phyloP scores from a whole-genome alignment of 2,329 filamentous ascomycete genomes.

The Paraphoma sp. region DNA sequence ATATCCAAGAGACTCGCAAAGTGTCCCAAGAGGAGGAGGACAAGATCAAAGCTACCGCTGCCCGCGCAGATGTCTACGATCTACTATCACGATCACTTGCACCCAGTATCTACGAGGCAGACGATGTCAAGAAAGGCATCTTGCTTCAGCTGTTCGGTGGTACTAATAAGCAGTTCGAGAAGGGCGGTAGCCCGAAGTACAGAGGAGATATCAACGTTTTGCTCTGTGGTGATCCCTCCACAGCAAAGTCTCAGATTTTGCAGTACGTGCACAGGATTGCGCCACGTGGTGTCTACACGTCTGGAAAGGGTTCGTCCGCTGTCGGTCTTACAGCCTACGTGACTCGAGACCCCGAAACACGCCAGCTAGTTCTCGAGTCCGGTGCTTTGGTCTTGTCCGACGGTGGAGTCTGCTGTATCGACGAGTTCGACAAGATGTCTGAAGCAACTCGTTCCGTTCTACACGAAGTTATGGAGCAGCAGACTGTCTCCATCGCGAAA shows the following conservation, averaged over 20 bases:
- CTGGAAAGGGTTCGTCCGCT: constrained; percentile 76
- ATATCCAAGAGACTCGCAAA: constrained; percentile 82
- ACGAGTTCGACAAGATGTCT: constrained; percentile 83
- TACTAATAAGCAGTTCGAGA: constrained; percentile 97
- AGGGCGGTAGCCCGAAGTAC: constrained; percentile 93
- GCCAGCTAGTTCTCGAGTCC: constrained; percentile 76
- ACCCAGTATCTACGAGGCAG: constrained; percentile 96
- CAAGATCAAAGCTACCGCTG: constrained; percentile 82
- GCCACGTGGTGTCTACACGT: constrained; percentile 81
- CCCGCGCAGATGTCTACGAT: constrained; percentile 88
- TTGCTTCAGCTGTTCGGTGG: constrained; percentile 95
- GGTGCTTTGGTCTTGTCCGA: constrained; percentile 77
- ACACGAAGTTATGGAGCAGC: constrained; percentile 83
- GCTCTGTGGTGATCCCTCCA: constrained; percentile 95
- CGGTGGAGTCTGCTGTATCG: constrained; percentile 78
- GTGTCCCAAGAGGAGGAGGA: constrained; percentile 86
- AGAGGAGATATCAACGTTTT: constrained; percentile 97
- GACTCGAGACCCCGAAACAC: constrained; percentile 75
- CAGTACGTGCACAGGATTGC: constrained; percentile 98
- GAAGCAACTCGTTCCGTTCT: constrained; percentile 76
- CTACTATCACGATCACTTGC: constrained; percentile 88
- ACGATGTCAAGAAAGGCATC: constrained; percentile 98
- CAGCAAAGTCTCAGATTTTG: constrained; percentile 92
- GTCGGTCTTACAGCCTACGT: constrained; percentile 81
- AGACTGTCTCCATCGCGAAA: constrained; percentile 79